A percentile compares a stretch with the other conserved stretches of the same genome.
Evolutionary conservation across 2,329 filamentous ascomycete genomes (phyloP).

Genomic region (Massarina eburnea): DNA sequence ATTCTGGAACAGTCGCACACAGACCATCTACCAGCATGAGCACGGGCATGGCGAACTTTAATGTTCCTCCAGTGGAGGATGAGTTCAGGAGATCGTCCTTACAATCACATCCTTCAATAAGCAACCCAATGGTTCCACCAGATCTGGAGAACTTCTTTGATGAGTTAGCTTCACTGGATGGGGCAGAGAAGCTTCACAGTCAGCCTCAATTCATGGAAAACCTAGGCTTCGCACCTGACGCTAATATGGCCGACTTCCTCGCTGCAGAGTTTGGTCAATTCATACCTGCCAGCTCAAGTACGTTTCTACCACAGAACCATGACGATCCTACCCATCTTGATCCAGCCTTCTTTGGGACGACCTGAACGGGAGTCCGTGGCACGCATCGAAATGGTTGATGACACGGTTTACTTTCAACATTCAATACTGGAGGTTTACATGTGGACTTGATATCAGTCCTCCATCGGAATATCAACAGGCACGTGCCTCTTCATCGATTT

Average conservation of each 20-base stretch:
- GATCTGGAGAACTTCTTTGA: constrained; percentile 58
- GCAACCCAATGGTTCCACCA: constrained; percentile 42
- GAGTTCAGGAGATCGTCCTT: constrained; percentile 11
- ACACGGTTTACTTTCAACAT: neutral
- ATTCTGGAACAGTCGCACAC: constrained; percentile 1
- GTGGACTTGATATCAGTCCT: neutral
- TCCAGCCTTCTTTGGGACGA: constrained; percentile 28
- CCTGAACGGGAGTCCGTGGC: constrained; percentile 8
- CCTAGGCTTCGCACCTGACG: constrained; percentile 64
- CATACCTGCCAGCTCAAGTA: constrained; percentile 40
- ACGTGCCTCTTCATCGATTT: constrained; percentile 45
- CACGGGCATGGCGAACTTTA: constrained; percentile 6
- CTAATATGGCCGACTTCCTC: constrained; percentile 59
- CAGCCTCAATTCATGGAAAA: constrained; percentile 69
- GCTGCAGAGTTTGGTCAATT: constrained; percentile 46
- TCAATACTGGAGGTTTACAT: neutral
- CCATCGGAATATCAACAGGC: constrained; percentile 32
- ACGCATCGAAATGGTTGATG: neutral
- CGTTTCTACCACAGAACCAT: constrained; percentile 30
- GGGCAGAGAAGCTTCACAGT: constrained; percentile 54
- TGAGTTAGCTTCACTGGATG: constrained; percentile 60
- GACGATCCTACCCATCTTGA: constrained; percentile 22
- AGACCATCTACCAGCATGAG: neutral
- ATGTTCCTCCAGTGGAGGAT: constrained; percentile 7
- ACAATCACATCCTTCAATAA: constrained; percentile 18